A percentile compares a stretch with the other conserved stretches of the same genome.
These are phyloP conservation scores for Pythium sp. DNA, from an alignment of 352 stramenopile genomes.

Conservation along the genomic window DNA sequence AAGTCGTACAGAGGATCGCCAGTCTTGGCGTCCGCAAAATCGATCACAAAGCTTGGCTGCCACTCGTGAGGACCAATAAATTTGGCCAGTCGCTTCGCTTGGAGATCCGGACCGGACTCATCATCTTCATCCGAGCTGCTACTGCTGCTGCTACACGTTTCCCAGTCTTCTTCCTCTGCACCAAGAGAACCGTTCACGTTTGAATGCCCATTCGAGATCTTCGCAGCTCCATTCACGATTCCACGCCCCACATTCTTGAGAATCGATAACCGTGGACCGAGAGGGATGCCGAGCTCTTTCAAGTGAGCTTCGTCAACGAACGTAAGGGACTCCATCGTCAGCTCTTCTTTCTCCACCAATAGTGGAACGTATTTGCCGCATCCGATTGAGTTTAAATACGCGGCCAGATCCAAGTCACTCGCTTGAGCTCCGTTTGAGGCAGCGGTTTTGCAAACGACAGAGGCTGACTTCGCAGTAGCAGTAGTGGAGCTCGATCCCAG, in stretches of 20 bases:
- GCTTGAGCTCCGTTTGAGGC: not conserved
- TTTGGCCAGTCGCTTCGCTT: constrained; percentile 38
- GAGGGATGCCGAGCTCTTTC: constrained; percentile 53
- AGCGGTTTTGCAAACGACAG: not conserved
- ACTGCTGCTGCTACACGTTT: constrained; percentile 53
- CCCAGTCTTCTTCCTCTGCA: constrained; percentile 39
- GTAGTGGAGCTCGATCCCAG: constrained; percentile 36
- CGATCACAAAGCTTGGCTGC: constrained; percentile 71
- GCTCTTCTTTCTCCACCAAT: constrained; percentile 55
- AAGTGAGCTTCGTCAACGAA: constrained; percentile 49
- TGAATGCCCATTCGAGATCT: constrained; percentile 8
- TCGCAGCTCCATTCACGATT: constrained; percentile 9
- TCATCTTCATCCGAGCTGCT: constrained; percentile 42
- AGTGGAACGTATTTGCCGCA: constrained; percentile 53
- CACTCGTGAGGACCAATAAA: constrained; percentile 56
- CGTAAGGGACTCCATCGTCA: constrained; percentile 45
- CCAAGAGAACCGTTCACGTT: not conserved
- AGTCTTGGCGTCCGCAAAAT: constrained; percentile 86
- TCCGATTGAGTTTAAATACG: constrained; percentile 38
- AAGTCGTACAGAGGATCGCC: constrained; percentile 87
- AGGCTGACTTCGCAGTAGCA: not conserved
- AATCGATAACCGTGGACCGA: constrained; percentile 60
- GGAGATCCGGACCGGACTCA: constrained; percentile 21
- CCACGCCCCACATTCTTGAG: constrained; percentile 33
- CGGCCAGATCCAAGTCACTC: constrained; percentile 18